Base-by-base conservation (phyloP, 2,329 filamentous ascomycete genomes). In the Drechslera avenae region DNA sequence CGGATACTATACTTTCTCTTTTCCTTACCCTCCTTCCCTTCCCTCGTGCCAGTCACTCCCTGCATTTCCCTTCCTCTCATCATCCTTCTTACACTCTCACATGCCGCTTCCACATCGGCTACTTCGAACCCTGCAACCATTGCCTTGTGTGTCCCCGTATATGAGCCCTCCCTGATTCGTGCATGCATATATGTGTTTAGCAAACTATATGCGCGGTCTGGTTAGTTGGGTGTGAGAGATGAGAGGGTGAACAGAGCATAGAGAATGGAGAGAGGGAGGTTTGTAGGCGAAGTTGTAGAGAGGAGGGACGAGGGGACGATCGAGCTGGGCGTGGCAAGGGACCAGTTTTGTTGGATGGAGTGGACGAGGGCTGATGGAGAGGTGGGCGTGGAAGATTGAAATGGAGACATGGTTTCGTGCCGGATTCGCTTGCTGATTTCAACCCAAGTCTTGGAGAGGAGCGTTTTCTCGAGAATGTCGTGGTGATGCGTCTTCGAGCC, bases 131-230 rank as follows among this genome's bases (percentile, higher is more conserved):
- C 21, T 1, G 43, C 55, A 13, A 45, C 42, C 1, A 42, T 45
- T 3, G 12, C 35, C 2, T 23, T 8, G 2, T 34, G 9, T 4
- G 42, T 41, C 0, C 33, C 40, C 3, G 33, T 47, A 18, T 48
- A 46, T 1, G 17, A 30, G 3, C 28, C 37, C 16, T 52, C 46
- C 9, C 58, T 34, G 5, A 59, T 52, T 1, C 58, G 39, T 2
- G 48, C 51, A 10, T 47, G 39, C 39, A 52, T 55, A 8, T 61
- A 61, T 1, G 58, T 61, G 16, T 40, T 33, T 4, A 61, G 13
- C 0, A 61, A n/a, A 1, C 18, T 53, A 19, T 59, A 52, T 9
- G 58, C 58, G 4, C 56, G 53, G 2, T 57, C 51, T 16, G 42
- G 33, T 33, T 61, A 51, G 5, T 48, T 34, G n/a, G 44, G 16